A percentile compares a stretch with the other conserved stretches of the same genome.
phyloP scores from a whole-genome alignment of 2,329 filamentous ascomycete genomes.

The Paraconiothyrium sp. region DNA sequence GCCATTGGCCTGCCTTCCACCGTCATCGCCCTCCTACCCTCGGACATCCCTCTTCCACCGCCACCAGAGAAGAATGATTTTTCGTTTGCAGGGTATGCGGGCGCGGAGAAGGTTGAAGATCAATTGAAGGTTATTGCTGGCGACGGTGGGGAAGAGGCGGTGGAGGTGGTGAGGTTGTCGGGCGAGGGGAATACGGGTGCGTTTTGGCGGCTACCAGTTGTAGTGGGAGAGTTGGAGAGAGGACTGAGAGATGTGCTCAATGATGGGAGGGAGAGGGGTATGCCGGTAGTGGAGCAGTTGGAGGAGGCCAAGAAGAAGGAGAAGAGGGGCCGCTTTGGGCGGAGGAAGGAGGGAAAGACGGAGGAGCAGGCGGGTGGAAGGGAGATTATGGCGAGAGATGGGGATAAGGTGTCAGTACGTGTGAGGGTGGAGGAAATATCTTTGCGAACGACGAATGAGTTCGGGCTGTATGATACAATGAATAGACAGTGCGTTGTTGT shows the following conservation, averaged over 20 bases:
- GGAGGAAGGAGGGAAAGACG: constrained; percentile 32
- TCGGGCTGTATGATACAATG: constrained; percentile 49
- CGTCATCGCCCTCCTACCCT: constrained; percentile 57
- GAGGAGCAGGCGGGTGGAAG: constrained; percentile 28
- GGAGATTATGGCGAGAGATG: neutral
- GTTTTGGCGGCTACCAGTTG: constrained; percentile 55
- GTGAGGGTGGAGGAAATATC: constrained; percentile 45
- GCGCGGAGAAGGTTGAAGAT: neutral
- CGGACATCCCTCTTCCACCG: constrained; percentile 46
- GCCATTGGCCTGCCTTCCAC: constrained; percentile 55
- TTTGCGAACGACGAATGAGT: constrained; percentile 45
- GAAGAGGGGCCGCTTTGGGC: constrained; percentile 33
- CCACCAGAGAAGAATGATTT: constrained; percentile 41
- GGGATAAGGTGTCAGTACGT: constrained; percentile 27
- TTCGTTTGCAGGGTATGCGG: constrained; percentile 33
- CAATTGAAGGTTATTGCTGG: constrained; percentile 50
- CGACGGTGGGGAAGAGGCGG: constrained; percentile 49
- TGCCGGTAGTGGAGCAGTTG: constrained; percentile 6
- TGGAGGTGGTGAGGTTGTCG: constrained; percentile 49
- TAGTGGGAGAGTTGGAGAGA: constrained; percentile 52
- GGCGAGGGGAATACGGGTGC: constrained; percentile 53
- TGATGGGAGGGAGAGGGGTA: constrained; percentile 19
- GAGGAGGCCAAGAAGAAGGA: constrained; percentile 19
- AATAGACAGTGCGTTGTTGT: constrained; percentile 45
- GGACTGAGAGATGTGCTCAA: constrained; percentile 46